Evolutionary conservation across 2,329 filamentous ascomycete species (phyloP).

Genomic region (Phaeophleospora eucalypticola): DNA sequence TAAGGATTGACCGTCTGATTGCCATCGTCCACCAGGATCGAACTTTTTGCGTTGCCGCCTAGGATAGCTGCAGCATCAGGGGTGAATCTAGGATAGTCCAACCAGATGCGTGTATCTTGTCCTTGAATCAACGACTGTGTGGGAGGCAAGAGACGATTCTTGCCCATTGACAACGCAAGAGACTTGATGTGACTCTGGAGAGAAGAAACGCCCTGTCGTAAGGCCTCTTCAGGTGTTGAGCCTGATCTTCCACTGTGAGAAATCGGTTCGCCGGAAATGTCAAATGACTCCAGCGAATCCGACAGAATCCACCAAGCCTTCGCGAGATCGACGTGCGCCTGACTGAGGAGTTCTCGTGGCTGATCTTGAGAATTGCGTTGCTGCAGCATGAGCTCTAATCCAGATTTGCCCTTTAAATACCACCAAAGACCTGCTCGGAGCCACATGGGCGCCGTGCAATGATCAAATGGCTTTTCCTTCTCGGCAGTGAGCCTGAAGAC

Average conservation of each 20-base stretch:
- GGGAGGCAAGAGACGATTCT: conserved; percentile 68
- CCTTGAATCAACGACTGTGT: conserved; percentile 65
- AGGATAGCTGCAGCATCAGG: conserved; percentile 68
- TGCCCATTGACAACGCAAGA: conserved; percentile 74
- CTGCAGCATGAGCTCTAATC: conserved; percentile 66
- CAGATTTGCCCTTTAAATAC: conserved; percentile 77
- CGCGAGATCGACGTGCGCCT: conserved; percentile 79
- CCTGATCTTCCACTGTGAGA: conserved; percentile 8
- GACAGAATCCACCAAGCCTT: conserved; percentile 77
- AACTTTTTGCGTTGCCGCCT: conserved; percentile 48
- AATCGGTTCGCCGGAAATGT: conserved; percentile 9
- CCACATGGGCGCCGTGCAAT: conserved; percentile 56
- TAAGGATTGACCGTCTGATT: conserved; percentile 43
- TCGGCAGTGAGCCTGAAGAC: conserved; percentile 77
- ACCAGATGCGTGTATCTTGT: conserved; percentile 77
- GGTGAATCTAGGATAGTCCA: conserved; percentile 69
- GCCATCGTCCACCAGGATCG: conserved; percentile 15
- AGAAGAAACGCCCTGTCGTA: conserved; percentile 10
- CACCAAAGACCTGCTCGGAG: conserved; percentile 77
- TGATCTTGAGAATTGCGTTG: conserved; percentile 39
- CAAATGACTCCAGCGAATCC: conserved; percentile 35
- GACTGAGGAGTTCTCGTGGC: conserved; percentile 56
- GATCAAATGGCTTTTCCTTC: conserved; percentile 61
- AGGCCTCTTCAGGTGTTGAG: conserved; percentile 3
- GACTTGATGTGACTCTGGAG: conserved; percentile 54